phyloP scores from a whole-genome alignment of 768 basidiomycete species.

The Russula virescens region DNA sequence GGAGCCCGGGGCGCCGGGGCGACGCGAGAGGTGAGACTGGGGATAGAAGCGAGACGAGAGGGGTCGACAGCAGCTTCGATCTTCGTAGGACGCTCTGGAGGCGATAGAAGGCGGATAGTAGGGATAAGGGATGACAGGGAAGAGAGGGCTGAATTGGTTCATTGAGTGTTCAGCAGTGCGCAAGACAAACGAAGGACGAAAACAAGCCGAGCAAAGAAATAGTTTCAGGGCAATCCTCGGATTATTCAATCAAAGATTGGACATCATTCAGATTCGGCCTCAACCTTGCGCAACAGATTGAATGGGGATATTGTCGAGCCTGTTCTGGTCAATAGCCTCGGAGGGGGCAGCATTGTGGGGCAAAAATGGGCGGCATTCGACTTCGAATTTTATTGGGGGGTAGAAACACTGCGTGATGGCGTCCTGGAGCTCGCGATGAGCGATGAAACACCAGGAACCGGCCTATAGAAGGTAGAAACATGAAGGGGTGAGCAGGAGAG shows the following conservation, averaged over 20 bases:
- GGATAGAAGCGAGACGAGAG: constrained; percentile 51
- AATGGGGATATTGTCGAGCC: constrained; percentile 4
- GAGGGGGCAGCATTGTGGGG: constrained; percentile 37
- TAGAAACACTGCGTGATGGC: constrained; percentile 34
- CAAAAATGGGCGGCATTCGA: constrained; percentile 45
- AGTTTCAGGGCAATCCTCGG: constrained; percentile 20
- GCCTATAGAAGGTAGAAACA: constrained; percentile 22
- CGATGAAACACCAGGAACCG: constrained; percentile 42
- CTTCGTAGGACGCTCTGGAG: constrained; percentile 93
- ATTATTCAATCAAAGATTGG: constrained; percentile 13
- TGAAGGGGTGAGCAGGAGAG: constrained; percentile 14
- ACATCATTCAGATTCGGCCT: constrained; percentile 20
- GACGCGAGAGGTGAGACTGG: constrained; percentile 80
- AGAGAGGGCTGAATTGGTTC: constrained; percentile 36
- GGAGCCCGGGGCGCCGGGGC: constrained; percentile 45
- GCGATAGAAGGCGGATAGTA: constrained; percentile 28
- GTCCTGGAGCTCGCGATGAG: constrained; percentile 35
- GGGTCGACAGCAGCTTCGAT: constrained; percentile 96
- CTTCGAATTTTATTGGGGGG: constrained; percentile 33
- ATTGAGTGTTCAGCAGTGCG: constrained; percentile 32
- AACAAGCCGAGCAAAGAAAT: constrained; percentile 23
- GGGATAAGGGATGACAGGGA: constrained; percentile 28
- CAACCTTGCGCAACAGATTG: constrained; percentile 18
- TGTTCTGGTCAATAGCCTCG: constrained; percentile 26
- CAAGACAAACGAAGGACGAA: constrained; percentile 30